Evolutionary conservation across 163 green algal genomes (phyloP).

Genomic region (Chlorella variabilis): DNA sequence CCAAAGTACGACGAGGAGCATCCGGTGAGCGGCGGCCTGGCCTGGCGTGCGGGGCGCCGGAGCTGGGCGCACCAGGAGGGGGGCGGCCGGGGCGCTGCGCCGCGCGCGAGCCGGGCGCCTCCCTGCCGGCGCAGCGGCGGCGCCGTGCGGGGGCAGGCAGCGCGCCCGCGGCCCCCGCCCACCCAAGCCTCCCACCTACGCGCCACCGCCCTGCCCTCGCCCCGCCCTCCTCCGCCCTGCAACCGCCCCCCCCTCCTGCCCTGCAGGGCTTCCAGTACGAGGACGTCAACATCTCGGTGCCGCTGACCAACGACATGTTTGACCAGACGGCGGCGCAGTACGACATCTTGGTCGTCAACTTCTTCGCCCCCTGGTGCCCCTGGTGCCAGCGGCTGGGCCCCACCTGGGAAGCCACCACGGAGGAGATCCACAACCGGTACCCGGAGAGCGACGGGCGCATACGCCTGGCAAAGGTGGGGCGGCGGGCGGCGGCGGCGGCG

Average conservation of each 20-base stretch:
- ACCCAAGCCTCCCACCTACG: no score
- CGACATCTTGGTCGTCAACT: slow-evolving; percentile 91
- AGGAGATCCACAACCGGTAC: slow-evolving; percentile 87
- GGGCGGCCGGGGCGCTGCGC: neutral
- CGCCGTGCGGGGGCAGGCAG: neutral
- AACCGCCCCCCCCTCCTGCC: neutral
- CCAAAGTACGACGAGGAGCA: slow-evolving; percentile 58
- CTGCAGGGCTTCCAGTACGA: slow-evolving; percentile 40
- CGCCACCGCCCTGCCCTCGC: neutral
- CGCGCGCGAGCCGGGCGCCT: no score
- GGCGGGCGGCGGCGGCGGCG: no score
- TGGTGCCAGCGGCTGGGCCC: slow-evolving; percentile 94
- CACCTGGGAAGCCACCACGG: slow-evolving; percentile 89
- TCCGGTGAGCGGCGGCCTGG: slow-evolving; percentile 24
- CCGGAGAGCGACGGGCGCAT: slow-evolving; percentile 85
- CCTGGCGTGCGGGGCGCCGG: neutral
- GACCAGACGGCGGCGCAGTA: slow-evolving; percentile 67
- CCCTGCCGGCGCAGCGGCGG: no score
- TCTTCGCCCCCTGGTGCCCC: slow-evolving; percentile 93
- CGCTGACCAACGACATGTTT: slow-evolving; percentile 58
- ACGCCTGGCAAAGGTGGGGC: slow-evolving; percentile 89
- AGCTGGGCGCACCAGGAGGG: neutral
- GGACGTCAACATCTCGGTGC: slow-evolving; percentile 40
- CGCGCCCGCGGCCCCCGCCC: no score
- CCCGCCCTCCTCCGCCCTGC: neutral